These are phyloP conservation scores for Pseudoperonospora humuli DNA, from an alignment of 352 stramenopile genomes.

Conservation along the genomic window DNA sequence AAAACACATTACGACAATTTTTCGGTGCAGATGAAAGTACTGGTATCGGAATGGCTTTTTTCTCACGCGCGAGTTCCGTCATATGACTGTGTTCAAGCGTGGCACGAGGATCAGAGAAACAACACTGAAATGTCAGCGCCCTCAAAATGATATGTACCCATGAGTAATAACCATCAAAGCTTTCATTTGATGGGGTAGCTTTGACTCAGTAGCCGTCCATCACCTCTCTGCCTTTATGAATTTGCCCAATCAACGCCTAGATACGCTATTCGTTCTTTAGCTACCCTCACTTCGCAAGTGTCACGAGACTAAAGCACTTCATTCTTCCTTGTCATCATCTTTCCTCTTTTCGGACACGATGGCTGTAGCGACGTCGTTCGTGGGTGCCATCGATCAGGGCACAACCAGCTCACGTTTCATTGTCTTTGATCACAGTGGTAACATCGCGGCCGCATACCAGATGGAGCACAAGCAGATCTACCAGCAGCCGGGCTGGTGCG, in stretches of 20 bases:
- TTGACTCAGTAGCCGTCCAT: no score
- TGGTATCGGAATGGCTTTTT: no score
- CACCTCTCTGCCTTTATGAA: not conserved
- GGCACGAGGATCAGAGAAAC: no score
- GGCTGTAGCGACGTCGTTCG: conserved; percentile 37
- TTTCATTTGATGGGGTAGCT: no score
- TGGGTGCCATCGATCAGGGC: conserved; percentile 94
- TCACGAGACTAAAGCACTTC: no score
- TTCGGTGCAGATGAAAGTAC: no score
- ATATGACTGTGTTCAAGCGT: no score
- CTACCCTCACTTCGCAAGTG: conserved; percentile 46
- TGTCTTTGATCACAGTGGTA: conserved; percentile 86
- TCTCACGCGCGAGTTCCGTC: no score
- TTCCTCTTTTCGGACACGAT: conserved; percentile 21
- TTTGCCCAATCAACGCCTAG: not conserved
- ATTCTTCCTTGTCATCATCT: conserved; percentile 1
- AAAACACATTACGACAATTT: no score
- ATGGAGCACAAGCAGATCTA: conserved; percentile 97
- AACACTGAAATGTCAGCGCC: no score
- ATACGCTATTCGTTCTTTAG: not conserved
- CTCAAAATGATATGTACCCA: no score
- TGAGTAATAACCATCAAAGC: no score
- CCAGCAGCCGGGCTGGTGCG: conserved; percentile 92
- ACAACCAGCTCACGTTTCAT: conserved; percentile 96
- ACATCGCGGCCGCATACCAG: conserved; percentile 88